Conservation (phyloP, 2,329 filamentous ascomycete species). For the Ceratocystis diversiconidia region DNA sequence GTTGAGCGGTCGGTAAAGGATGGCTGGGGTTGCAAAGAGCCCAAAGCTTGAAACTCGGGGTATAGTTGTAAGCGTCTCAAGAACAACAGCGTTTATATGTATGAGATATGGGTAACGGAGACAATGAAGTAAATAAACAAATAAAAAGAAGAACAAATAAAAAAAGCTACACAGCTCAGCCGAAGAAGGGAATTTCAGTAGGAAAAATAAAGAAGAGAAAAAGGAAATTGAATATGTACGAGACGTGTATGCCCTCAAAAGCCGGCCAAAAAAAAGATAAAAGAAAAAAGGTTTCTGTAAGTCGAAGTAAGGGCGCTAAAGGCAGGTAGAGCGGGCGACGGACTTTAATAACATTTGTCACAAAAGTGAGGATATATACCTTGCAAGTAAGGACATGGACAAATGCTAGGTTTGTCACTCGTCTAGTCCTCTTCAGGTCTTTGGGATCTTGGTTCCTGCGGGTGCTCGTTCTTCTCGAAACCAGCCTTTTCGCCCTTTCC, state of each 20-base stretch:
- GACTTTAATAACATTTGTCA: conserved; percentile 1
- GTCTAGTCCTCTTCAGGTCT: not conserved
- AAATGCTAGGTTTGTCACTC: not conserved
- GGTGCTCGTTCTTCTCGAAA: not conserved
- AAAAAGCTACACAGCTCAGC: not conserved
- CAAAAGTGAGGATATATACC: not conserved
- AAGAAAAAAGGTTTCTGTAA: not conserved
- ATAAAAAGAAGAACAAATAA: not conserved
- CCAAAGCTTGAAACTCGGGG: not conserved
- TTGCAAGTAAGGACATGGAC: conserved; percentile 1
- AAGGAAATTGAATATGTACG: not conserved
- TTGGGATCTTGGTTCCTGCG: not conserved
- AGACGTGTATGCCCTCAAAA: not conserved
- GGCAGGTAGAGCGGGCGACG: not conserved
- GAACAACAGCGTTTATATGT: not conserved
- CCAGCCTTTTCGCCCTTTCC: not conserved
- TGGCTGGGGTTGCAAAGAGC: not conserved
- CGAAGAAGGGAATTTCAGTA: not conserved
- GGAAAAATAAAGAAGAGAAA: conserved; percentile 3
- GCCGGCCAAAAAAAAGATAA: not conserved
- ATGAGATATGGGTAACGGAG: not conserved
- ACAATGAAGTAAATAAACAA: not conserved
- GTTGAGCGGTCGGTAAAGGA: not conserved
- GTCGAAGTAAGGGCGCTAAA: not conserved
- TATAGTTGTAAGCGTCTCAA: conserved; percentile 2